phyloP scores from a whole-genome alignment of 306 rosid genomes.

The Cicer bijugum region DNA sequence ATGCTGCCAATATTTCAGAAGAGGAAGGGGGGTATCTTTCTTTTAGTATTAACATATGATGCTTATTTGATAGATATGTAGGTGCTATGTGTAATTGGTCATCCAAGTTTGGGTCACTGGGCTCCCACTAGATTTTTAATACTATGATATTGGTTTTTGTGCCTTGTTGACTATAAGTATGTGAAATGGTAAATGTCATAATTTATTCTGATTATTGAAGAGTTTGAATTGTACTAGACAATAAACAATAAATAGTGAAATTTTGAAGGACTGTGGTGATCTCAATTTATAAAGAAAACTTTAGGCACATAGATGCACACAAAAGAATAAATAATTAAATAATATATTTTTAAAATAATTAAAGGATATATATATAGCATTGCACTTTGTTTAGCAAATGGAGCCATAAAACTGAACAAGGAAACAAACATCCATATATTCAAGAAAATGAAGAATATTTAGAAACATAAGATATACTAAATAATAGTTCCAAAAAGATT shows the following conservation, averaged over 20 bases:
- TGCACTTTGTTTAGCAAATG: not conserved
- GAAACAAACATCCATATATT: no score
- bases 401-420: not conserved
- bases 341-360: no score
- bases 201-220: not conserved
- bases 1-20: slow-evolving; percentile 28
- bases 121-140: slow-evolving; percentile 4
- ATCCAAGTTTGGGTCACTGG: slow-evolving; percentile 37
- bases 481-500: not conserved
- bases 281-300: no score
- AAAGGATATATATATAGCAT: not conserved
- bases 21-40: slow-evolving; percentile 11
- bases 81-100: slow-evolving; percentile 37
- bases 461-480: not conserved
- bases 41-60: not conserved
- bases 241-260: not conserved
- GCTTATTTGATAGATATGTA: slow-evolving; percentile 14
- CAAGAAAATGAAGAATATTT: not conserved
- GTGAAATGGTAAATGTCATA: not conserved
- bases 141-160: slow-evolving; percentile 34
- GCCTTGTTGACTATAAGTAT: slow-evolving; percentile 41
- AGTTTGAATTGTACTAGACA: not conserved
- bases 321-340: no score
- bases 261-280: no score
- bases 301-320: no score